These are phyloP conservation scores for Gossypium gossypioides DNA, from an alignment of 441 rosid species.

Conservation along the genomic window DNA sequence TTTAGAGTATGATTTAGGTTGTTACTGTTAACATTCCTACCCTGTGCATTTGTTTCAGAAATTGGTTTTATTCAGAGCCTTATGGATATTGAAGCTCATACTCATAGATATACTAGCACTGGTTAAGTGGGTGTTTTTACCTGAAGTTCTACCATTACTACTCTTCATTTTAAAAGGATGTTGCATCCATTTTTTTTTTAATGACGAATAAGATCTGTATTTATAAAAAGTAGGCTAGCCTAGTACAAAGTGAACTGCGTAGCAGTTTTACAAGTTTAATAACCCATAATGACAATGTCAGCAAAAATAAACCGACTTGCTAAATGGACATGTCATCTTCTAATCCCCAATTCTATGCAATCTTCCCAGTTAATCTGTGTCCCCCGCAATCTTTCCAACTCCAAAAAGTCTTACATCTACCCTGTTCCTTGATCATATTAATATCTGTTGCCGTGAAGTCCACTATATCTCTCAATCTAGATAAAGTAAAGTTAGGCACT, in stretches of 20 bases:
- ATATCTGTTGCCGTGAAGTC: not conserved
- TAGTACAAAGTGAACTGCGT: not conserved
- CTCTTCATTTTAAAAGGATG: not conserved
- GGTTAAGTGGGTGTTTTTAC: not conserved
- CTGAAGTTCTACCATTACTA: not conserved
- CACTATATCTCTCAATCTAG: not conserved
- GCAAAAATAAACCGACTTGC: conserved; percentile 1
- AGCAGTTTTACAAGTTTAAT: not conserved
- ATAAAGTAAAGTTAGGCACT: not conserved
- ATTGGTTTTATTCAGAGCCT: not conserved
- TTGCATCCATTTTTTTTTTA: not conserved
- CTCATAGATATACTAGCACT: not conserved
- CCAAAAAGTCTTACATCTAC: not conserved
- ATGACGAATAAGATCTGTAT: not conserved
- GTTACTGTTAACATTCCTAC: not conserved
- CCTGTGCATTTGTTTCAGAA: not conserved
- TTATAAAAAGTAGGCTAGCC: not conserved
- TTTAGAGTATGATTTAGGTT: not conserved
- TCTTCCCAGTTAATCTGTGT: not conserved
- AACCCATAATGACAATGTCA: not conserved
- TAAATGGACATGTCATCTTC: not conserved
- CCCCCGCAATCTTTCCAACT: not conserved
- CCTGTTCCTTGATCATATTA: not conserved
- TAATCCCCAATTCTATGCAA: not conserved
- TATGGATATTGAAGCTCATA: not conserved